Base-by-base conservation (phyloP, 2,329 filamentous ascomycete species). In the Graphium sp. region DNA sequence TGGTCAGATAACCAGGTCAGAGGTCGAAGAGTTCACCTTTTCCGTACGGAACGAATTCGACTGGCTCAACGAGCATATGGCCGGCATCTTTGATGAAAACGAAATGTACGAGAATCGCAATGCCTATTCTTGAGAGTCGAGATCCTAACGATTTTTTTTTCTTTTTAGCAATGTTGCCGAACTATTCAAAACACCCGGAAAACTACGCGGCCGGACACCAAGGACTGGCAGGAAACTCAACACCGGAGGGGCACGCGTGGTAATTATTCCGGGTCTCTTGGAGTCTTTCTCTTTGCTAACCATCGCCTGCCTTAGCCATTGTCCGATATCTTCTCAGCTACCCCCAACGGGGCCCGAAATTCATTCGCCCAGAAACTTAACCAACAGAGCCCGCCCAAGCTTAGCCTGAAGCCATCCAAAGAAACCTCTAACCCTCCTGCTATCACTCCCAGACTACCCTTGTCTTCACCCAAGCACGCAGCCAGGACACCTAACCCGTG, bases 41-140 rank as follows among this genome's bases (percentile, higher is more conserved):
- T 83, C 84, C 18, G 85, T 82, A 36, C 73, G 81, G 33, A 92
- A 95, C 53, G 89, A 98, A 50, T 60, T 95, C 45, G 85, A 95
- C 48, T 98, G 89, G 89, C 62, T 98, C 42, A 95, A 98, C 46
- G 89, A 95, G 56, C 89, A 98, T 51, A 94, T 98, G 87, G 72
- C 73, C 28, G 83, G 92, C 37, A 82, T 98, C 44, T 92, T 95
- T 49, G 77, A 74, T 43, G 74, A 77, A 41, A 79, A 84, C 45
- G 73, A 85, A 53, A 70, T 84, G 89, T 94, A 69, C 44, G 47
- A 29, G 22, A 39, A 28, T 15, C 18, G 7, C 14, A 4, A 5
- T 18, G 4, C 26, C n/a, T 7, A 7, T 16, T 3, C 9, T 17
- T 32, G 19, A n/a, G 12, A 29, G 7, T 5, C n/a, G n/a, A 18